These are phyloP conservation scores for Boletales sp. DNA, from an alignment of 768 basidiomycete genomes.

Conservation along the genomic window DNA sequence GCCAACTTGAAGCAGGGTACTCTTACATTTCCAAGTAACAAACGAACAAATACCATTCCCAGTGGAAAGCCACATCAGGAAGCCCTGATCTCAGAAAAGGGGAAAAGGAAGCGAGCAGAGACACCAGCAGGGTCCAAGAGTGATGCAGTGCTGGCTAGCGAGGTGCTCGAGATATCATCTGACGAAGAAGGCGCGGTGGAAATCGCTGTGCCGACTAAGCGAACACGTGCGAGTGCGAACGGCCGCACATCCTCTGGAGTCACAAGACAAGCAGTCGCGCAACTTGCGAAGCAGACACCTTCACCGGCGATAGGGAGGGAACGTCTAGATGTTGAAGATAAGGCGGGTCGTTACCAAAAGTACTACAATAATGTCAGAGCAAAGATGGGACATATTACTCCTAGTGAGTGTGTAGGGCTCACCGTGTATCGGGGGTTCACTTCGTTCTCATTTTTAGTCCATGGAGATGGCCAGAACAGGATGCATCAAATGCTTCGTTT, in stretches of 20 bases:
- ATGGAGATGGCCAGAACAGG: conserved; percentile 55
- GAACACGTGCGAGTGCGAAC: conserved; percentile 26
- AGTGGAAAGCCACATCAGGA: conserved; percentile 18
- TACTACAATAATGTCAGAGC: conserved; percentile 43
- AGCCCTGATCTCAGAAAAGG: conserved; percentile 2
- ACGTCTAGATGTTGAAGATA: conserved; percentile 42
- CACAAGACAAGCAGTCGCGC: neutral
- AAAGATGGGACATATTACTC: conserved; percentile 53
- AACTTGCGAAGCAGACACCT: conserved; percentile 1
- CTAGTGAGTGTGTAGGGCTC: conserved; percentile 47
- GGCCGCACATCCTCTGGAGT: conserved; percentile 4
- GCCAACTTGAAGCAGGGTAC: conserved; percentile 41
- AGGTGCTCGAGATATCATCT: conserved; percentile 16
- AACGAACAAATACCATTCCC: conserved; percentile 37
- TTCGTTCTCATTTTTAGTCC: conserved; percentile 43
- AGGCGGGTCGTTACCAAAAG: conserved; percentile 49
- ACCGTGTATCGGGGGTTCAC: neutral
- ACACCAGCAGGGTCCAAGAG: neutral
- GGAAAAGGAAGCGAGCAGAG: conserved; percentile 3
- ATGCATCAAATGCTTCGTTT: conserved; percentile 71
- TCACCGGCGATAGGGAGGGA: conserved; percentile 15
- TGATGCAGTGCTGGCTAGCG: neutral
- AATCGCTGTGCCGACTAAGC: conserved; percentile 16
- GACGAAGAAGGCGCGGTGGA: conserved; percentile 15
- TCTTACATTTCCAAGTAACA: conserved; percentile 43